These are phyloP conservation scores for Tetrapisispora taiwanensis DNA, from an alignment of 805 yeast species.

Conservation along the genomic window DNA sequence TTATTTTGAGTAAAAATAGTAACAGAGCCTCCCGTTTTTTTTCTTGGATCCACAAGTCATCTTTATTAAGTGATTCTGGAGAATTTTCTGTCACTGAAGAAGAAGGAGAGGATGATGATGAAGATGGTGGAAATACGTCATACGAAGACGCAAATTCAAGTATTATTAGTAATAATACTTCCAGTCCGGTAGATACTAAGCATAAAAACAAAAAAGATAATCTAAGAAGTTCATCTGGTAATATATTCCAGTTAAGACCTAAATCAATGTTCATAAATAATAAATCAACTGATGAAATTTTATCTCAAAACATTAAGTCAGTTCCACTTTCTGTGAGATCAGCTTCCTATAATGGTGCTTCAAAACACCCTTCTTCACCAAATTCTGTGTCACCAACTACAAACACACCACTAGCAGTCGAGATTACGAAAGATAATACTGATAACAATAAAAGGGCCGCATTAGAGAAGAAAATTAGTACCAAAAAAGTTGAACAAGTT, in stretches of 20 bases:
- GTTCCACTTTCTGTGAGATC: neutral
- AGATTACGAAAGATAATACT: neutral
- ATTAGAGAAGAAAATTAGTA: neutral
- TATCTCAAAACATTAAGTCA: neutral
- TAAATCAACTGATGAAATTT: conserved; percentile 14
- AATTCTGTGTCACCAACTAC: neutral
- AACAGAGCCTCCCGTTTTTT: conserved; percentile 20
- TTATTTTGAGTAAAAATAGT: conserved; percentile 14
- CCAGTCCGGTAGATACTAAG: conserved; percentile 8
- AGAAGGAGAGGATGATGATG: conserved; percentile 17
- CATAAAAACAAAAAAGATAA: conserved; percentile 13
- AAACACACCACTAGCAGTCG: neutral
- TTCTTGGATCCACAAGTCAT: conserved; percentile 26
- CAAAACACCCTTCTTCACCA: neutral
- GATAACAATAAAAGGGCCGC: neutral
- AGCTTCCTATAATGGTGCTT: neutral
- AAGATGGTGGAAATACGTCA: conserved; percentile 6
- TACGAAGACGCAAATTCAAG: conserved; percentile 6
- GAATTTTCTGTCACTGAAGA: conserved; percentile 22
- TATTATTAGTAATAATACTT: neutral
- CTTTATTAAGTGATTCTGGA: conserved; percentile 26
- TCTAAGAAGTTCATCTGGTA: conserved; percentile 15
- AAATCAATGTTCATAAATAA: conserved; percentile 13
- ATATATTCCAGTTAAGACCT: conserved; percentile 11
- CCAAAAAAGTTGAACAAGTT: conserved; percentile 12